These are phyloP conservation scores for Neofusicoccum cordaticola DNA, from an alignment of 2,329 filamentous ascomycete species.

Conservation along the genomic window DNA sequence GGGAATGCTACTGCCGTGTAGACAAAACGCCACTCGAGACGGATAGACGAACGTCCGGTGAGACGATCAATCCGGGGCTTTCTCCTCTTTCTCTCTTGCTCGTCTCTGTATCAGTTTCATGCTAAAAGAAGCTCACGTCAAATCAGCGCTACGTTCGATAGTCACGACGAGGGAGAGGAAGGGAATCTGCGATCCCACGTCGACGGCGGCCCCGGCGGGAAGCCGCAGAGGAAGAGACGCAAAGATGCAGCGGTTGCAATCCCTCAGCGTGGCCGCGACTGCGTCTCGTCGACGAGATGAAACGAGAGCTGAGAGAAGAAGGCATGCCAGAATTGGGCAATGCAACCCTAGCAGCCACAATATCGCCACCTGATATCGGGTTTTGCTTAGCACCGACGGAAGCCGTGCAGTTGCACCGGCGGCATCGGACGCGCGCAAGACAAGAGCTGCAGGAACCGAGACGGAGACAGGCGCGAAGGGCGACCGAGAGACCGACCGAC, in stretches of 20 bases:
- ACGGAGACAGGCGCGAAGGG: neutral
- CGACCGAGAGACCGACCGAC: neutral
- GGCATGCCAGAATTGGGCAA: neutral
- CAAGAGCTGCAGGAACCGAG: slow-evolving; percentile 10
- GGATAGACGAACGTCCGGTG: neutral
- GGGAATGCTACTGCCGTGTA: no score
- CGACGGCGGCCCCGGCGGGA: neutral
- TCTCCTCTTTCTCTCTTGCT: neutral
- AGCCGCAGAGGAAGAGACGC: neutral
- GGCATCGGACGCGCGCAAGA: neutral
- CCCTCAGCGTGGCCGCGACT: neutral
- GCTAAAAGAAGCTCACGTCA: neutral
- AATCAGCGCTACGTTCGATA: neutral
- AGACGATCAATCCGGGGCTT: neutral
- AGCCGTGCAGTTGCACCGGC: no score
- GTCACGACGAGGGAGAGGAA: no score
- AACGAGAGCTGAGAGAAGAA: neutral
- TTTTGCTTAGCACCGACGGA: neutral
- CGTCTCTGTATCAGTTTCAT: neutral
- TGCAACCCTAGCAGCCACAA: slow-evolving; percentile 9
- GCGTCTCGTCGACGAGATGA: neutral
- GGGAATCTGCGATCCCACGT: neutral
- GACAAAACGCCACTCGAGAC: neutral
- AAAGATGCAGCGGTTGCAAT: neutral
- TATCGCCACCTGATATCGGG: slow-evolving; percentile 10